Conservation (phyloP, 2,329 filamentous ascomycete genomes). For the Coniosporium tulheliwenetii region DNA sequence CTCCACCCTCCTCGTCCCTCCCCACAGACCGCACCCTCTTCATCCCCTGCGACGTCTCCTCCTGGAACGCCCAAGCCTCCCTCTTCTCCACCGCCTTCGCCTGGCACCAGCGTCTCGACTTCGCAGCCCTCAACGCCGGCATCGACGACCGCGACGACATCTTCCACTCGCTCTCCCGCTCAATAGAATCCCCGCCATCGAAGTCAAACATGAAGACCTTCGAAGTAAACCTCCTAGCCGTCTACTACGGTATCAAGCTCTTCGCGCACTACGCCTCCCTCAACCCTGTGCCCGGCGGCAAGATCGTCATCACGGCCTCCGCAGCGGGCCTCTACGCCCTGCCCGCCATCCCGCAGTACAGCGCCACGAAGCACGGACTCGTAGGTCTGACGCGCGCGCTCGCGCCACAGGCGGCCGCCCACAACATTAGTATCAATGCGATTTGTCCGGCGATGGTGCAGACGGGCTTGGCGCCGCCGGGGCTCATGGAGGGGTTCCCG, state of each 20-base stretch:
- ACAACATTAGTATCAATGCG: conserved; percentile 23
- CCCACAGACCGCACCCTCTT: conserved; percentile 13
- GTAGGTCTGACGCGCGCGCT: conserved; percentile 22
- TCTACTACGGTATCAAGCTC: conserved; percentile 21
- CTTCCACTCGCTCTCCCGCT: conserved; percentile 8
- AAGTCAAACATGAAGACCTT: conserved; percentile 18
- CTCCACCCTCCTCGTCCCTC: conserved; percentile 10
- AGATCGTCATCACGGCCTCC: conserved; percentile 18
- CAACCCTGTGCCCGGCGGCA: conserved; percentile 10
- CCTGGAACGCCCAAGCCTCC: conserved; percentile 10
- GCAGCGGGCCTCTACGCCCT: conserved; percentile 18
- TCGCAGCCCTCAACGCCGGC: conserved; percentile 16
- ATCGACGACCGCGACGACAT: conserved; percentile 20
- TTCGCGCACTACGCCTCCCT: conserved; percentile 20
- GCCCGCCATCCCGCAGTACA: conserved; percentile 22
- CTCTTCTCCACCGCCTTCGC: conserved; percentile 11
- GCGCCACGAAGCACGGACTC: conserved; percentile 25
- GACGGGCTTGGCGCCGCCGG: conserved; percentile 22
- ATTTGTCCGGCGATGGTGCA: conserved; percentile 24
- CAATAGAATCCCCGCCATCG: conserved; percentile 9
- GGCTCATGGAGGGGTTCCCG: conserved; percentile 19
- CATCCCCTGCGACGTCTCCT: conserved; percentile 17
- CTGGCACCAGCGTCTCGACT: conserved; percentile 13
- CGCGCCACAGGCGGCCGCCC: conserved; percentile 16
- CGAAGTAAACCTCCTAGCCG: conserved; percentile 15